Base-by-base conservation (phyloP, 1,139 yeast species). In the Lodderomyces pseudojiufengensis region DNA sequence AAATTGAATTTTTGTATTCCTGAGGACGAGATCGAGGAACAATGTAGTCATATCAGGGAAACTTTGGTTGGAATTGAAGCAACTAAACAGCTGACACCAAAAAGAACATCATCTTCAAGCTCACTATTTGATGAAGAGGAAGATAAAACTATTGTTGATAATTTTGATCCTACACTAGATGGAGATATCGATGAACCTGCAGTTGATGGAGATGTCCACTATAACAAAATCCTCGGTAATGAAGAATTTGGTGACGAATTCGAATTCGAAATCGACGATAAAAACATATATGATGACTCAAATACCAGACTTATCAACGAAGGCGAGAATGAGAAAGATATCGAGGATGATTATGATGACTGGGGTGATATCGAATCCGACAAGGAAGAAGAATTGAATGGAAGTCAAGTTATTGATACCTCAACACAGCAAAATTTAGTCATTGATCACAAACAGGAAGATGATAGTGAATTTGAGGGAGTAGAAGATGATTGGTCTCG, bases 1-100 rank as follows among this genome's bases (percentile, higher is more conserved):
- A 46, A 52, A 13, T 49, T 58, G 24, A 51, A 56, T 4, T 66
- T 66, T 39, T 47, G 43, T 8, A 58, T 51, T 40, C 67, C 72
- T 2, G 43, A 45, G 29, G 50, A 50, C 3, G 31, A 50, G 10
- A 41, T 63, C 2, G 49, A 51, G n/a, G 33, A 39, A 9, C 52
- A 50, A 27, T 45, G 44, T 4, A n/a, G 24, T 13, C 9, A 25
- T 8, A 11, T 25, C 13, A 25, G n/a, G n/a, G 13, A 10, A 9
- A 25, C 10, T 8, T 25, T 25, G 28, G 28, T n/a, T n/a, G 12
- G 7, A 9, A 25, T 25, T n/a, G n/a, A n/a, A n/a, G n/a, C n/a
- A n/a, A n/a, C n/a, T n/a, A n/a, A n/a, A n/a, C n/a, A n/a, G n/a
- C n/a, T n/a, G n/a, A n/a, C n/a, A n/a, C n/a, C n/a, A n/a, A n/a